Evolutionary conservation across 495 filamentous ascomycete species (phyloP).

Genomic region (Penicillium mononematosum): DNA sequence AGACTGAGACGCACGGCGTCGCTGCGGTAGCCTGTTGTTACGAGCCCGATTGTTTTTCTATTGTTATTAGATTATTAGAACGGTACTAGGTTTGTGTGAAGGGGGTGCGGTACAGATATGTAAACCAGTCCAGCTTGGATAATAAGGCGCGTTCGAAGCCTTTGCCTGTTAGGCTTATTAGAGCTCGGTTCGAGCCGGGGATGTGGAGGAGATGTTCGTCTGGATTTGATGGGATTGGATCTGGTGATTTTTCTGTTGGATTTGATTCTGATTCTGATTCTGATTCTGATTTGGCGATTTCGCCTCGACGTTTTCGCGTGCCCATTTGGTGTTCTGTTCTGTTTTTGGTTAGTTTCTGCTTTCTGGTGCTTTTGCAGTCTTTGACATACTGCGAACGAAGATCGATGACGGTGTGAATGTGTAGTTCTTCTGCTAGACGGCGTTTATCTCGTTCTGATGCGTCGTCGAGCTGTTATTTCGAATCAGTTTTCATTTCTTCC

Average conservation of each 20-base stretch:
- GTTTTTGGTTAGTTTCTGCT: slow-evolving; percentile 6
- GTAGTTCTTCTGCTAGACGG: slow-evolving; percentile 58
- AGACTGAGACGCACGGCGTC: slow-evolving; percentile 67
- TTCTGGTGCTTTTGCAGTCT: not conserved
- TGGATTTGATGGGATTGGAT: slow-evolving; percentile 35
- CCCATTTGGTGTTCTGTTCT: slow-evolving; percentile 74
- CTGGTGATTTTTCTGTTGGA: slow-evolving; percentile 1
- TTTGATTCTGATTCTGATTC: slow-evolving; percentile 1
- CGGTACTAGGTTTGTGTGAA: too few species aligned
- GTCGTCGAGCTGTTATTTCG: slow-evolving; percentile 55
- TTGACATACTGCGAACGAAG: slow-evolving; percentile 68
- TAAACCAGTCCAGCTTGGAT: slow-evolving; percentile 64
- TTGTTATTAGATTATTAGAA: too few species aligned
- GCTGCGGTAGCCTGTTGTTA: slow-evolving; percentile 62
- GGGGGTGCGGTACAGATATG: slow-evolving; percentile 48
- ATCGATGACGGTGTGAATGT: slow-evolving; percentile 72
- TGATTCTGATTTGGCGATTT: slow-evolving; percentile 21
- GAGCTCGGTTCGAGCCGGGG: slow-evolving; percentile 54
- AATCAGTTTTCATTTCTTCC: not conserved
- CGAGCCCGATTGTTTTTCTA: slow-evolving; percentile 59
- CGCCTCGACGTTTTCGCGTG: slow-evolving; percentile 58
- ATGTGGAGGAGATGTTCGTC: slow-evolving; percentile 54
- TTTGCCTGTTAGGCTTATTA: slow-evolving; percentile 72
- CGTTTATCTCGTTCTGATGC: slow-evolving; percentile 63
- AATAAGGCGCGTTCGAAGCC: slow-evolving; percentile 68